Percentiles rank a stretch among this genome's conserved stretches.
phyloP scores from a whole-genome alignment of 345 rosid genomes.

The Ailanthus altissimus region DNA sequence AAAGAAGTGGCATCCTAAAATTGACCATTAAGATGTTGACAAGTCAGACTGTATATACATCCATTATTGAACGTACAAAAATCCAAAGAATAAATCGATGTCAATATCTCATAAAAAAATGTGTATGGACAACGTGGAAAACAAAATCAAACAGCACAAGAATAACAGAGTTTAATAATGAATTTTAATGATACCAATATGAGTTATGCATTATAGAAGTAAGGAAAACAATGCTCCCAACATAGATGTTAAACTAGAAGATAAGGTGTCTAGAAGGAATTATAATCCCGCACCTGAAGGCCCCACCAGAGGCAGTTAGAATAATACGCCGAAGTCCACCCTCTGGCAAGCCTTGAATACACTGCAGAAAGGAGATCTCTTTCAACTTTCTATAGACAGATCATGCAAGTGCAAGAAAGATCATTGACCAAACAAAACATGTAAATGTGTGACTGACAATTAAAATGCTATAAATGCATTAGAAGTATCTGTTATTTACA shows the following conservation, averaged over 20 bases:
- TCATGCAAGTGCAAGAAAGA: constrained; percentile 14
- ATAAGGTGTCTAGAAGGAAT: constrained; percentile 24
- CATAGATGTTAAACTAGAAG: constrained; percentile 3
- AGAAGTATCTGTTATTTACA: background rate
- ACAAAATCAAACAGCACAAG: background rate
- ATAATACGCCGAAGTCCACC: constrained; percentile 83
- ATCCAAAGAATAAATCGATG: constrained; percentile 1
- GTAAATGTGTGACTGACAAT: background rate
- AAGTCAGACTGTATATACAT: constrained; percentile 4
- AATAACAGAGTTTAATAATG: background rate
- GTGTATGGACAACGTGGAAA: background rate
- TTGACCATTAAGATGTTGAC: background rate
- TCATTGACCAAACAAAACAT: background rate
- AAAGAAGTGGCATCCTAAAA: constrained; percentile 2
- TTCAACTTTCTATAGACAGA: constrained; percentile 10
- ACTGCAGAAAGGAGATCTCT: constrained; percentile 49
- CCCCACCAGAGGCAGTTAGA: constrained; percentile 97
- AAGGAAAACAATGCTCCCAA: background rate
- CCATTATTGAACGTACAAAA: background rate
- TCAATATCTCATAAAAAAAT: background rate
- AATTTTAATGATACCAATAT: constrained; percentile 5
- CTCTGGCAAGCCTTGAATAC: constrained; percentile 93
- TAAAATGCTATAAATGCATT: constrained; percentile 1
- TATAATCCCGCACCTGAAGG: constrained; percentile 72
- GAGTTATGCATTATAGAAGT: background rate